A percentile compares a stretch with the other conserved stretches of the same genome.
These are phyloP conservation scores for Starmerella powellii DNA, from an alignment of 805 yeast species.

Conservation along the genomic window DNA sequence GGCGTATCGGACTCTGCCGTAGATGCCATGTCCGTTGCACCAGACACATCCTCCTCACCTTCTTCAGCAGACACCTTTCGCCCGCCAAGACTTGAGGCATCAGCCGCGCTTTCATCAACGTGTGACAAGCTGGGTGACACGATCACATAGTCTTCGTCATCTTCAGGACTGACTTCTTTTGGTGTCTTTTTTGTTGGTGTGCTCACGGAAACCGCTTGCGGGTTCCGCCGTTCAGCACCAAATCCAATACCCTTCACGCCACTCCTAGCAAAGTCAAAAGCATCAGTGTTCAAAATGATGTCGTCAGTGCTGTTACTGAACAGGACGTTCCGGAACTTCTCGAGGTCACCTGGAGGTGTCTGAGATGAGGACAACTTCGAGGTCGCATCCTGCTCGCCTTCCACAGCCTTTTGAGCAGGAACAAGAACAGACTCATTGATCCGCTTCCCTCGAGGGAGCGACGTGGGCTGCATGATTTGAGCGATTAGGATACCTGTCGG, in stretches of 20 bases:
- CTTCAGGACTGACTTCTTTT: not conserved
- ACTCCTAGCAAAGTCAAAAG: slow-evolving; percentile 36
- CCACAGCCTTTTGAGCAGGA: no score
- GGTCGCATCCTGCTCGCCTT: no score
- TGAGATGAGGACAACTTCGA: not conserved
- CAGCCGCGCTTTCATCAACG: not conserved
- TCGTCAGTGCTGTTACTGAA: slow-evolving; percentile 45
- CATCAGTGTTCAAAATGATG: slow-evolving; percentile 57
- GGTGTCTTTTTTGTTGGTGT: slow-evolving; percentile 4
- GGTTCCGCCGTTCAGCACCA: not conserved
- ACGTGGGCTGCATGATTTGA: slow-evolving; percentile 15
- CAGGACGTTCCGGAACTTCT: slow-evolving; percentile 22
- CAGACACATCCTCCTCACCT: no score
- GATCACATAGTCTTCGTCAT: not conserved
- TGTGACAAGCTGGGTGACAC: not conserved
- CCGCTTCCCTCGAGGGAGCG: slow-evolving; percentile 6
- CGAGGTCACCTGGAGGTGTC: slow-evolving; percentile 2
- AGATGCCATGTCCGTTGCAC: not conserved
- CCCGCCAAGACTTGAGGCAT: not conserved
- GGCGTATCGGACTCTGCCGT: slow-evolving; percentile 9
- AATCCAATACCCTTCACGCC: not conserved
- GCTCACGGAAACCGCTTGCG: slow-evolving; percentile 8
- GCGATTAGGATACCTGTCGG: slow-evolving; percentile 18
- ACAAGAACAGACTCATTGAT: no score
- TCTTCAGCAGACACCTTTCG: no score